These are phyloP conservation scores for Tetradesmus obliquus DNA, from an alignment of 139 green algal species.

Conservation along the genomic window DNA sequence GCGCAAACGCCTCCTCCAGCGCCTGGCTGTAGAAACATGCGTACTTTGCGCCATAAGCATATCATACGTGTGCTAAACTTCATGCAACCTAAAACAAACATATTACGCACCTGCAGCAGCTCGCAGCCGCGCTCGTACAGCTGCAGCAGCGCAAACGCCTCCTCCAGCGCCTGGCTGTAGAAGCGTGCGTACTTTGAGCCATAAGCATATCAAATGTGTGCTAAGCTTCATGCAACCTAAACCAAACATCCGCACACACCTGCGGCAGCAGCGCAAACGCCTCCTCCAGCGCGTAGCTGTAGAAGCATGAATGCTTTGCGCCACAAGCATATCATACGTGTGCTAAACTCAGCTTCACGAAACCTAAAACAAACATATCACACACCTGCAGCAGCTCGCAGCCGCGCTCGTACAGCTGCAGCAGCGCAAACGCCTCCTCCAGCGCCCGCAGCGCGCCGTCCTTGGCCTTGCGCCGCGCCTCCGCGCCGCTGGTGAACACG, in stretches of 20 bases:
- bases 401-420: constrained; percentile 77
- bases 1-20: constrained; percentile 53
- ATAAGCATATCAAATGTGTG: no score
- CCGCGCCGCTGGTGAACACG: constrained; percentile 80
- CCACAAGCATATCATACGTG: neutral
- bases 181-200: no score
- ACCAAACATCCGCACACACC: neutral
- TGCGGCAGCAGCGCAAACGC: constrained; percentile 54
- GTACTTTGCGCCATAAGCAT: no score
- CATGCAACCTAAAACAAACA: no score
- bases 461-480: constrained; percentile 67
- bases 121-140: constrained; percentile 70
- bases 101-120: constrained; percentile 11
- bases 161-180: constrained; percentile 51
- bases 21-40: neutral
- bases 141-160: constrained; percentile 58
- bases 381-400: constrained; percentile 49
- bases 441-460: constrained; percentile 65
- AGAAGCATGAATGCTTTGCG: no score
- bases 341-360: neutral
- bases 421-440: constrained; percentile 51
- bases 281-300: constrained; percentile 53
- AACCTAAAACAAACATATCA: neutral
- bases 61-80: no score
- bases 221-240: no score